These are phyloP conservation scores for Coniosporium tulheliwenetii DNA, from an alignment of 2,329 filamentous ascomycete species.

Conservation along the genomic window DNA sequence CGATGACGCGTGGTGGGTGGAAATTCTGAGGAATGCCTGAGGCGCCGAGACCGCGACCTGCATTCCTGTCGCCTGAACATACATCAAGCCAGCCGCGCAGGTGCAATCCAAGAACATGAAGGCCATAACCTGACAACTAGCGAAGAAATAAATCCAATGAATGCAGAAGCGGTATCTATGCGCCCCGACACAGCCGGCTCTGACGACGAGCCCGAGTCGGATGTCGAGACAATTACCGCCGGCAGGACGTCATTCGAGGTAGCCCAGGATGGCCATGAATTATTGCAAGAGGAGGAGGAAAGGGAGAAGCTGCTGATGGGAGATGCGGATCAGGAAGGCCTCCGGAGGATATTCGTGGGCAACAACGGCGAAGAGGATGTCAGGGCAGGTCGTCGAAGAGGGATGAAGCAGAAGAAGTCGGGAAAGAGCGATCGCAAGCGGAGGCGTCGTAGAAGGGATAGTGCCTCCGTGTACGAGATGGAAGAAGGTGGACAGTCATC, in stretches of 20 bases:
- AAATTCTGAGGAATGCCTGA: no score
- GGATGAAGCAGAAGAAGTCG: constrained; percentile 13
- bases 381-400: constrained; percentile 6
- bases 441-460: background rate
- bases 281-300: constrained; percentile 30
- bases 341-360: constrained; percentile 5
- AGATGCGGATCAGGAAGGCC: constrained; percentile 6
- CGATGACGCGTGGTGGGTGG: no score
- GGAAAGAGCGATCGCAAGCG: background rate
- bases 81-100: no score
- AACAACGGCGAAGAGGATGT: constrained; percentile 10
- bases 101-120: no score
- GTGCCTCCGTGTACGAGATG: constrained; percentile 12
- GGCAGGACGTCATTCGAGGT: constrained; percentile 18
- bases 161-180: no score
- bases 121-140: no score
- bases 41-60: no score
- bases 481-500: constrained; percentile 21
- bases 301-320: constrained; percentile 24
- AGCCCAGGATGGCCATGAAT: constrained; percentile 19
- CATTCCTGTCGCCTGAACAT: no score
- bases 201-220: no score
- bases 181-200: no score
- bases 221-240: no score
- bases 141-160: no score